Evolutionary conservation across 805 yeast genomes (phyloP).

Genomic region (Wickerhamomyces chaumierensis): DNA sequence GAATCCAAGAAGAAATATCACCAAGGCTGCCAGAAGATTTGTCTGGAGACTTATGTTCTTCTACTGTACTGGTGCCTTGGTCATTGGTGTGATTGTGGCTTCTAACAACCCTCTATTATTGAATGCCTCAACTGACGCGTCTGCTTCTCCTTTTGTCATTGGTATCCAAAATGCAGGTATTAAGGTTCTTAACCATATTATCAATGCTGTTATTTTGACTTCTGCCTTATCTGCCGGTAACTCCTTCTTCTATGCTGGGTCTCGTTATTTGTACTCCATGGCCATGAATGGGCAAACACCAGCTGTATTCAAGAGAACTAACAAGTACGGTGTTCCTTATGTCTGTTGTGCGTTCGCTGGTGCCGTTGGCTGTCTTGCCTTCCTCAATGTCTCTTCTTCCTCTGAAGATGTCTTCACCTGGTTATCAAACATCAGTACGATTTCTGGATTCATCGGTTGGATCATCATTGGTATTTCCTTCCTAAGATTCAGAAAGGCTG

Average conservation of each 20-base stretch:
- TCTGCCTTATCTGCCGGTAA: slow-evolving; percentile 78
- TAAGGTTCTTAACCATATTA: slow-evolving; percentile 56
- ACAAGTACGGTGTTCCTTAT: slow-evolving; percentile 63
- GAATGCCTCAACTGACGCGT: slow-evolving; percentile 46
- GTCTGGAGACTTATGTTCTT: slow-evolving; percentile 46
- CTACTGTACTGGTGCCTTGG: slow-evolving; percentile 53
- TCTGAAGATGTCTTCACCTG: slow-evolving; percentile 52
- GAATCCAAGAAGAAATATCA: slow-evolving; percentile 47
- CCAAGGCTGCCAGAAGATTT: slow-evolving; percentile 48
- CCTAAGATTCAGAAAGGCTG: slow-evolving; percentile 59
- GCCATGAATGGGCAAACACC: slow-evolving; percentile 76
- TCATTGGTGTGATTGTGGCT: slow-evolving; percentile 58
- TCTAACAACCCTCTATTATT: slow-evolving; percentile 44
- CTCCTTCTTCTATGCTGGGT: slow-evolving; percentile 67
- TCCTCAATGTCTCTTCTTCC: slow-evolving; percentile 50
- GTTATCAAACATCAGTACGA: slow-evolving; percentile 68
- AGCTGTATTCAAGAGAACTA: slow-evolving; percentile 47
- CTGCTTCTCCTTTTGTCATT: slow-evolving; percentile 70
- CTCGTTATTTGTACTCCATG: slow-evolving; percentile 63
- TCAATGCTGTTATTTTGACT: slow-evolving; percentile 68
- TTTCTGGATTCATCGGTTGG: slow-evolving; percentile 72
- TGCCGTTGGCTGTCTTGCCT: slow-evolving; percentile 49
- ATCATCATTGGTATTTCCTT: slow-evolving; percentile 56
- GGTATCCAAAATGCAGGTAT: slow-evolving; percentile 65
- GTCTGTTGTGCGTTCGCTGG: slow-evolving; percentile 30